A percentile compares a stretch with the other conserved stretches of the same genome.
Evolutionary conservation across 495 filamentous ascomycete species (phyloP).

Genomic region (Lophium mytilinum): DNA sequence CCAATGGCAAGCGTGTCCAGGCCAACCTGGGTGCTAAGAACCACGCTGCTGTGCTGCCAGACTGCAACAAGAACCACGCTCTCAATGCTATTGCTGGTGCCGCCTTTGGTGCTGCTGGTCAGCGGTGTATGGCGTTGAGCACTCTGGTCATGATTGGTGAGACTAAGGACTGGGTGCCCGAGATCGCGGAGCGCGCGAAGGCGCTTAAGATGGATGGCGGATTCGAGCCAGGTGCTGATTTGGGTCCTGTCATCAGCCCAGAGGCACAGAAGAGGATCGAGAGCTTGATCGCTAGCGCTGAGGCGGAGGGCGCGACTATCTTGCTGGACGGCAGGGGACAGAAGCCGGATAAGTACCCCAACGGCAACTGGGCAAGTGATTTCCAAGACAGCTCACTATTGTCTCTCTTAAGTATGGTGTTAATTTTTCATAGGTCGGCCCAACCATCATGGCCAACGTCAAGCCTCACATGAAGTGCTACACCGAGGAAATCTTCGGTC

Average conservation of each 20-base stretch:
- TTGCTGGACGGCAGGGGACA: constrained; percentile 86
- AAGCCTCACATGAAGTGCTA: constrained; percentile 91
- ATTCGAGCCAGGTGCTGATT: constrained; percentile 87
- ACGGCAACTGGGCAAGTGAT: constrained; percentile 79
- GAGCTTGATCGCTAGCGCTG: constrained; percentile 75
- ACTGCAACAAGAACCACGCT: constrained; percentile 97
- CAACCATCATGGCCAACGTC: constrained; percentile 92
- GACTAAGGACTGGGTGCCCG: constrained; percentile 85
- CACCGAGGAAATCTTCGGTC: constrained; percentile 93
- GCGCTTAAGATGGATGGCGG: constrained; percentile 84
- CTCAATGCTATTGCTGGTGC: constrained; percentile 91
- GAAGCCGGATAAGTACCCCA: constrained; percentile 86
- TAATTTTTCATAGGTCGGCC: constrained; percentile 50
- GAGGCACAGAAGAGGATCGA: constrained; percentile 88
- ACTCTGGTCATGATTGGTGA: constrained; percentile 90
- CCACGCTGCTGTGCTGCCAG: constrained; percentile 89
- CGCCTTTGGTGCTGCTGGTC: constrained; percentile 92
- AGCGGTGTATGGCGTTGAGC: constrained; percentile 96
- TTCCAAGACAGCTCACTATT: background rate
- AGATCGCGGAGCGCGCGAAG: constrained; percentile 88
- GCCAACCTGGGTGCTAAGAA: constrained; percentile 98
- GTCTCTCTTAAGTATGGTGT: background rate
- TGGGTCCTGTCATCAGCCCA: constrained; percentile 95
- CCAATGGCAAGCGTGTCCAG: constrained; percentile 90
- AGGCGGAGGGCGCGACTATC: constrained; percentile 89